phyloP scores from a whole-genome alignment of 148 eudicot species.

The Fallopia convolvulus region DNA sequence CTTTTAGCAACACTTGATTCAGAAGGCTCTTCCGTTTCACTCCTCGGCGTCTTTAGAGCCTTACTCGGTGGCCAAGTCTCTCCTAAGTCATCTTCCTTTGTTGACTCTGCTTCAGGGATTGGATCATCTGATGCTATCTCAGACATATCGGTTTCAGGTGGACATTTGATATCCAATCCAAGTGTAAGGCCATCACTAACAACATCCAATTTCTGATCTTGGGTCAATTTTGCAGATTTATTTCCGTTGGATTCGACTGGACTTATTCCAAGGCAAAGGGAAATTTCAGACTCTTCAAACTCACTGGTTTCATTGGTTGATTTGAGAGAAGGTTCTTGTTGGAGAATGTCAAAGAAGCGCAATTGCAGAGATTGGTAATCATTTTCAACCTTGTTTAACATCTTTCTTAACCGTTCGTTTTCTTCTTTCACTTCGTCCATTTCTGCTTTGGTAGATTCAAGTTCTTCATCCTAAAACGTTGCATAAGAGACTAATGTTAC shows the following conservation, averaged over 20 bases:
- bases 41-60: slow-evolving; percentile 31
- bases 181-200: slow-evolving; percentile 39
- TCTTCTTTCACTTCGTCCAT: slow-evolving; percentile 49
- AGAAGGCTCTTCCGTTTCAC: slow-evolving; percentile 35
- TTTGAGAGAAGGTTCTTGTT: slow-evolving; percentile 21
- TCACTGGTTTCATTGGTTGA: slow-evolving; percentile 11
- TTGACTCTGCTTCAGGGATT: slow-evolving; percentile 24
- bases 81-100: slow-evolving; percentile 28
- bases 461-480: slow-evolving; percentile 33
- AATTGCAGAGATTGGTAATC: slow-evolving; percentile 49
- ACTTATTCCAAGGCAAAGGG: slow-evolving; percentile 53
- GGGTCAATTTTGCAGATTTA: slow-evolving; percentile 18
- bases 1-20: slow-evolving; percentile 38
- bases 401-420: slow-evolving; percentile 42
- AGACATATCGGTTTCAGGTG: slow-evolving; percentile 17
- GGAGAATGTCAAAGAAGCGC: slow-evolving; percentile 28
- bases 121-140: slow-evolving; percentile 25
- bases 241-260: slow-evolving; percentile 11
- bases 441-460: slow-evolving; percentile 39
- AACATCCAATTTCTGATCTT: slow-evolving; percentile 14
- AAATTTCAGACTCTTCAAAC: slow-evolving; percentile 39
- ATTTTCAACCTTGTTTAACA: slow-evolving; percentile 33
- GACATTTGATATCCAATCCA: slow-evolving; percentile 25
- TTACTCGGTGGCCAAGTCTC: slow-evolving; percentile 47
- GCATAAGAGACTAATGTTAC: neutral